Evolutionary conservation across 805 yeast species (phyloP), one percentile per base, ranked within the genome.

Genomic region (Metahyphopichia silvanorum): DNA sequence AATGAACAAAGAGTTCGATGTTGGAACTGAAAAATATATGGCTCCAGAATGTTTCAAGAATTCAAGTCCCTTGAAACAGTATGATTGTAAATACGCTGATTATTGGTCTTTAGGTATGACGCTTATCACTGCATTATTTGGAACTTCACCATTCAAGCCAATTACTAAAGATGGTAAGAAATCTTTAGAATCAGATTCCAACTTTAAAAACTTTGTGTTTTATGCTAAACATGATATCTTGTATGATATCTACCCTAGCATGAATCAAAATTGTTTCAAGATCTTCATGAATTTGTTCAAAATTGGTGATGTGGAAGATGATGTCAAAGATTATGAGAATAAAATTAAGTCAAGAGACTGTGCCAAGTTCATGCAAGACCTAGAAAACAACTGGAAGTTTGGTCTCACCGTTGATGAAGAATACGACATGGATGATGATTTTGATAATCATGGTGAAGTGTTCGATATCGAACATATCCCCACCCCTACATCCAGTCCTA

Each of bases 11-110:
- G 65, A 62, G 29, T 63, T 60, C 39, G 53, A 59, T 43, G 75
- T 76, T 23, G 81, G 81, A 22, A 74, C 79, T n/a, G 79, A 75
- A 43, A 70, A 72, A 42, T 76, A 74, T 46, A 73, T 75, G 77
- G 74, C 81, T 0, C 81, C 80, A 1, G 81, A 76, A 47, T 60
- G 65, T 24, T 56, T 61, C 33, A 47, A 31, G 32, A 46, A 38
- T 13, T 17, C 22, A 34, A 40, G 20, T 32, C 39, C 10, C 6
- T 39, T 17, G 25, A n/a, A 13, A n/a, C 12, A 26, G 5, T 71
- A 71, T 40, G 72, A 71, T 45, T 57, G 76, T 20, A 58, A 55
- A 35, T 57, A 51, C 27, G 69, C 76, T n/a, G 81, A 76, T 55
- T 58, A 61, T 43, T 75, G 79, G 79, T 72, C 78, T 2, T 51